phyloP scores from a whole-genome alignment of 208 protist species.

The Leishmania mexicana region DNA sequence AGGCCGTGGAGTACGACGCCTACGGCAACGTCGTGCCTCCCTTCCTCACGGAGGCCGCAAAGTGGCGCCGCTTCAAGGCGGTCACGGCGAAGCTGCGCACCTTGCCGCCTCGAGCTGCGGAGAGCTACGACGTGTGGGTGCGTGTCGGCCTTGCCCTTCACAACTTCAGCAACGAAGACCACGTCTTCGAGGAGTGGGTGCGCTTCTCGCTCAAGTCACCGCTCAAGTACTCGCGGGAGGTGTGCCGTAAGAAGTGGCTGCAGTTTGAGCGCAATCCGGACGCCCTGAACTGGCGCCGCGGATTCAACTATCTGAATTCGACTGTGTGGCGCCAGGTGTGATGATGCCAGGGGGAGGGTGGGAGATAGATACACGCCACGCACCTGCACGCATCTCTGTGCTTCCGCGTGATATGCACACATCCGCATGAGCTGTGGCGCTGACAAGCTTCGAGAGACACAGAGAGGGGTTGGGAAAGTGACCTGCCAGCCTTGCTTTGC shows the following conservation, averaged over 20 bases:
- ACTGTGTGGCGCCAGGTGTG: slow-evolving; percentile 70
- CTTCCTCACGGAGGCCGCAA: slow-evolving; percentile 71
- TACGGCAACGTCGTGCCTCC: slow-evolving; percentile 79
- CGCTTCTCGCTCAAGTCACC: slow-evolving; percentile 77
- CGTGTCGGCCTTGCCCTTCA: slow-evolving; percentile 84
- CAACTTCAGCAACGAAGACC: slow-evolving; percentile 88
- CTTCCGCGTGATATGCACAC: background rate
- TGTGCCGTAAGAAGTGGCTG: slow-evolving; percentile 80
- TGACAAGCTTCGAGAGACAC: background rate
- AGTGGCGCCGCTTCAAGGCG: slow-evolving; percentile 71
- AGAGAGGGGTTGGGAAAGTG: no score
- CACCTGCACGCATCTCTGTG: background rate
- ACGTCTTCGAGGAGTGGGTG: slow-evolving; percentile 90
- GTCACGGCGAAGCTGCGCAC: slow-evolving; percentile 62
- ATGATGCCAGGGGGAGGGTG: background rate
- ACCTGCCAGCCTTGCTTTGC: background rate
- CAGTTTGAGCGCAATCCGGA: slow-evolving; percentile 89
- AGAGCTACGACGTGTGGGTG: slow-evolving; percentile 81
- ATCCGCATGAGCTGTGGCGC: background rate
- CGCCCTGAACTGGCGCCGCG: slow-evolving; percentile 80
- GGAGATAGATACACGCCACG: background rate
- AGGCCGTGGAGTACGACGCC: slow-evolving; percentile 72
- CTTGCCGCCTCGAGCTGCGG: slow-evolving; percentile 59
- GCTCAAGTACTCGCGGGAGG: slow-evolving; percentile 78
- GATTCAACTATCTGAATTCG: slow-evolving; percentile 85